Evolutionary conservation across 768 basidiomycete genomes (phyloP), one percentile per base, ranked within the genome.

Genomic region (Amanita rimosa): DNA sequence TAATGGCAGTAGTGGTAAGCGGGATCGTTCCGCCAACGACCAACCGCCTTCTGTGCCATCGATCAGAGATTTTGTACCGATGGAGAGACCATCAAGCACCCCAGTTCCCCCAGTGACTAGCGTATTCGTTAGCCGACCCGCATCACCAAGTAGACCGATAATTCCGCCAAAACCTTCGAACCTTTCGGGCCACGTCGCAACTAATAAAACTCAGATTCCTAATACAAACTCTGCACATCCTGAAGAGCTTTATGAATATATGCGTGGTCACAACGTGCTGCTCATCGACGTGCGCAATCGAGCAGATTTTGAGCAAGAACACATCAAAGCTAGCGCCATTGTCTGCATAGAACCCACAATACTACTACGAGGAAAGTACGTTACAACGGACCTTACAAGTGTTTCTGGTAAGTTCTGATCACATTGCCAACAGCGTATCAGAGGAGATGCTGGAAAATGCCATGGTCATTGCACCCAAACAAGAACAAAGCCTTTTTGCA

Each of bases 271-370:
- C 52, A 76, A 78, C 45, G 76, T 90, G 3, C 71, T 97, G 1
- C 56, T 96, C 11, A 72, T 97, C 16, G 94, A 96, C 61, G 78
- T 93, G 16, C 75, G 94, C n/a, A 72, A 77, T 14, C 74, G 89
- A 26, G 79, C 75, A 8, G 85, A 86, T 42, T 94, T 86, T 57
- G 79, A 90, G 53, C 65, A 58, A 14, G 88, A 83, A 47, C 81
- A 84, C 52, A 84, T 96, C 50, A 76, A 71, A 48, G 73, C 69
- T 3, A 70, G 78, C 52, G 76, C 83, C 6, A 73, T 85, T 1
- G 81, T 92, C 1, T 94, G 91, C 64, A 71, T 96, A 17, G 93
- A 97, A 63, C 91, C 93, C 5, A 74, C 74, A 1, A 78, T 95
- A 4, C 70, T 91, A 17, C 57, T 72, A 49, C 75, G 89, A 40